Evolutionary conservation across 2,329 filamentous ascomycete species (phyloP).

Genomic region (Aspergillus viridinutans): DNA sequence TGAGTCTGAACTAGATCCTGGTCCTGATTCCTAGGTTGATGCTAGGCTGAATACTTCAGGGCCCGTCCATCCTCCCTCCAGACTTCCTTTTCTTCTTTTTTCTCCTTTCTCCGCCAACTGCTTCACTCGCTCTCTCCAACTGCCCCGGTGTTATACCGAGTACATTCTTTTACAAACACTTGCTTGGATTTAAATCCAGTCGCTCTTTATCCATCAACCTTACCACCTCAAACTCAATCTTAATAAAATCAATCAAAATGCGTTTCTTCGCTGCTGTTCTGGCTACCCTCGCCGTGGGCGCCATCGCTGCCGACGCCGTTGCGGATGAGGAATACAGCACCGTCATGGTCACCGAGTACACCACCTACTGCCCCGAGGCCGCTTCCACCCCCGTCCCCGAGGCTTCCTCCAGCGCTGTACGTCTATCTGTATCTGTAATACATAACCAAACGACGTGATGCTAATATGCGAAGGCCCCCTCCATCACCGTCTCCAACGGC

Average conservation of each 20-base stretch:
- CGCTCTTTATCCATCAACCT: constrained; percentile 22
- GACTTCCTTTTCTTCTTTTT: constrained; percentile 9
- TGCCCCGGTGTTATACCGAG: constrained; percentile 32
- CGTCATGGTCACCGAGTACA: constrained; percentile 62
- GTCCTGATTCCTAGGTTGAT: not conserved
- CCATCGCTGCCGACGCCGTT: constrained; percentile 29
- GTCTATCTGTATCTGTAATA: too few relatives aligned
- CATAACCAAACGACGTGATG: not conserved
- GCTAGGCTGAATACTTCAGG: constrained; percentile 1
- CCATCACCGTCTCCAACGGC: constrained; percentile 68
- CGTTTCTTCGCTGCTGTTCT: constrained; percentile 44
- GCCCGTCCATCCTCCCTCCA: constrained; percentile 7
- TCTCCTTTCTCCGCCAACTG: constrained; percentile 9
- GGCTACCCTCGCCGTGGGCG: constrained; percentile 38
- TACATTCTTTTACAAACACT: constrained; percentile 32
- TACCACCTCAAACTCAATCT: constrained; percentile 6
- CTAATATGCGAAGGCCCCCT: constrained; percentile 51
- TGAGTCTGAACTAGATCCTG: not conserved
- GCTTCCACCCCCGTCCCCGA: constrained; percentile 61
- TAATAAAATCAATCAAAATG: constrained; percentile 40
- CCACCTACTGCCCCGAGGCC: constrained; percentile 68
- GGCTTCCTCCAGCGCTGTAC: constrained; percentile 64
- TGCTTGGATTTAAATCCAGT: constrained; percentile 8
- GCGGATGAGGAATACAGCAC: constrained; percentile 45
- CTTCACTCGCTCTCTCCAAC: constrained; percentile 44